Percentiles rank a stretch among this genome's conserved stretches.
These are phyloP conservation scores for Cladosporium sp. DNA, from an alignment of 2,329 filamentous ascomycete species.

Conservation along the genomic window DNA sequence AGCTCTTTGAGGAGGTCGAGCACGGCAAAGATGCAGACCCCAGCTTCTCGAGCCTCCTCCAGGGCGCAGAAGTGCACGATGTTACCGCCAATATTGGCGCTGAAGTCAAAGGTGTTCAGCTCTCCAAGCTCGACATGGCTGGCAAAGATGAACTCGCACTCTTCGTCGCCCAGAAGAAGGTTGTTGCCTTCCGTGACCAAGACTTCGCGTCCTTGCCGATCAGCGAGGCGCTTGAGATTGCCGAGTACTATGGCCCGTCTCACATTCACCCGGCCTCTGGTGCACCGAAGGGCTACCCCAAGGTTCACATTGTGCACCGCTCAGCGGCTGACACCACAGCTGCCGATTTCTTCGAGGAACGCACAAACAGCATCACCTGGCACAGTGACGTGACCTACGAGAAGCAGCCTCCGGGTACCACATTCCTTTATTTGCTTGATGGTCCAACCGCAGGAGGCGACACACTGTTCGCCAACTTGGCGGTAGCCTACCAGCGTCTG, in stretches of 20 bases:
- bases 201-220: conserved; percentile 68
- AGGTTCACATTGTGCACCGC: conserved; percentile 77
- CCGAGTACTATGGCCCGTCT: conserved; percentile 74
- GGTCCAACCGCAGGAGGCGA: conserved; percentile 78
- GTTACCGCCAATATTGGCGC: conserved; percentile 73
- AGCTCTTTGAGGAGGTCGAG: conserved; percentile 71
- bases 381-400: conserved; percentile 89
- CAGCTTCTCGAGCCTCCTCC: conserved; percentile 67
- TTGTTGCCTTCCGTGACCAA: conserved; percentile 75
- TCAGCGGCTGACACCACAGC: conserved; percentile 63
- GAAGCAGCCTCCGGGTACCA: conserved; percentile 82
- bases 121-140: conserved; percentile 65
- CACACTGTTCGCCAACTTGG: conserved; percentile 78
- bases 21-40: conserved; percentile 74
- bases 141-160: conserved; percentile 77
- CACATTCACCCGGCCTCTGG: conserved; percentile 81
- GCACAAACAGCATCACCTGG: conserved; percentile 76
- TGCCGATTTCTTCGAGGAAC: conserved; percentile 63
- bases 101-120: conserved; percentile 69
- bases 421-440: conserved; percentile 86
- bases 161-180: conserved; percentile 73
- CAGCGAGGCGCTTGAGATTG: conserved; percentile 66
- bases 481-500: conserved; percentile 76
- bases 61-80: conserved; percentile 51
- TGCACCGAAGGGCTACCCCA: conserved; percentile 69